Evolutionary conservation across 176 grass and related monocot species (phyloP).

Genomic region (Lolium multiflorum): DNA sequence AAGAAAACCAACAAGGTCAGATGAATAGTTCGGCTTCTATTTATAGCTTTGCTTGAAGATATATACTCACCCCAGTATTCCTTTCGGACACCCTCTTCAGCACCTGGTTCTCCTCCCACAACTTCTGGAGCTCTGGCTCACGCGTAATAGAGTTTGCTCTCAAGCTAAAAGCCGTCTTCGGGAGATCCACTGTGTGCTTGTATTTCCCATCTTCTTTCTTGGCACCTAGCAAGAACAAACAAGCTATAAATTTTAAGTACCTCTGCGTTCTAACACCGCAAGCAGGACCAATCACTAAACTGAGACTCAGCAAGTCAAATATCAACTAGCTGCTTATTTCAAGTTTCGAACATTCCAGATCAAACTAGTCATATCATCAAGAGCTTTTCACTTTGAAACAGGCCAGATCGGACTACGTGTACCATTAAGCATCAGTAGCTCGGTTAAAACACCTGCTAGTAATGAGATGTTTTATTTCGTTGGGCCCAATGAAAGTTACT

Average conservation of each 20-base stretch:
- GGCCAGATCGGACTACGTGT: not conserved
- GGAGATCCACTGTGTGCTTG: conserved; percentile 92
- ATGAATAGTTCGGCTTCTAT: conserved; percentile 23
- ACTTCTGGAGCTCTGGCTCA: conserved; percentile 91
- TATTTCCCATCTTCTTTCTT: conserved; percentile 92
- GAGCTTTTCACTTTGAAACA: not conserved
- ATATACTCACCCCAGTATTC: conserved; percentile 81
- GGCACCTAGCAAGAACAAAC: conserved; percentile 50
- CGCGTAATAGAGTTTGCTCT: conserved; percentile 80
- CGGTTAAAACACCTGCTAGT: not conserved
- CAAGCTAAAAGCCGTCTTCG: conserved; percentile 87
- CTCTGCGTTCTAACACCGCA: not conserved
- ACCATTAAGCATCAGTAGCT: not conserved
- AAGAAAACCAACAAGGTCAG: conserved; percentile 40
- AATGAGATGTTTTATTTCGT: not conserved
- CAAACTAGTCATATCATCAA: not conserved
- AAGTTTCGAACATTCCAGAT: not conserved
- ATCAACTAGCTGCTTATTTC: not conserved
- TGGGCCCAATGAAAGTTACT: not conserved
- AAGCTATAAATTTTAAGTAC: conserved; percentile 2
- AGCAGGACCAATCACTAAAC: not conserved
- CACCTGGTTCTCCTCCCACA: conserved; percentile 96
- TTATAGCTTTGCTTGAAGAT: conserved; percentile 21
- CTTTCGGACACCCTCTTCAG: conserved; percentile 83
- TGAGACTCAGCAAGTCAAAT: conserved; percentile 11